Base-by-base conservation (phyloP, 352 stramenopile species). In the Globisporangium ultimum region DNA sequence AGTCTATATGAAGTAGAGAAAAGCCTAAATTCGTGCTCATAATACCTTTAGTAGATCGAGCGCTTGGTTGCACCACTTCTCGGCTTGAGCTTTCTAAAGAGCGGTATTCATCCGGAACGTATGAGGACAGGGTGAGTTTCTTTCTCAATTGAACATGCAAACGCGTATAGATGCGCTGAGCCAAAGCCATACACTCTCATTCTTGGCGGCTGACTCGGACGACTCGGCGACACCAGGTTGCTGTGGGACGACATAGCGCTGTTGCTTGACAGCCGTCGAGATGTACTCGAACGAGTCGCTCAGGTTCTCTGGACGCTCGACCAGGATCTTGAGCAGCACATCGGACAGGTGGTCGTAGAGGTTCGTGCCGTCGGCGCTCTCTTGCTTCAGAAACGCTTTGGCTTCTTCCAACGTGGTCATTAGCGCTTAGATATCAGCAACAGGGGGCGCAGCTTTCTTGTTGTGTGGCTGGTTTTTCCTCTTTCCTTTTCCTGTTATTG, bases 351-450 rank as follows among this genome's bases (percentile, higher is more conserved):
- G 86, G 55, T 94, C 84, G 58, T 96, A 95, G 28, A 96, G 62
- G 60, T 89, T 93, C 12, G 86, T 89, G 36, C 84, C 86, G 48
- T 92, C 83, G 6, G 53, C 45, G 8, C 64, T 66, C 42, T 95
- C 80, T 51, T 93, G 87, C 71, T 95, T 88, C 54, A 97, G 61
- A 63, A 94, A 96, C 2, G 90, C 88, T 63, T 96, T 96, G 20
- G 88, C 89, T 63, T 93, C 83, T 36, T 97, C 89, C 47, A 96
- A 66, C 48, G 78, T 90, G 59, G 79, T 87, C 77, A 88, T 90
- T 36, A 36, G 28, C 28, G 28, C 28, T 10, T 0, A 36, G 8
- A 36, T 36, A 36, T 36, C 28, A 36, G 28, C 28, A 49, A n/a
- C 11, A 36, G 10, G 46, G 10, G 20, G 36, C 15, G 43, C n/a